Conservation (phyloP, 805 yeast genomes). For the Metschnikowia amazonensis region DNA sequence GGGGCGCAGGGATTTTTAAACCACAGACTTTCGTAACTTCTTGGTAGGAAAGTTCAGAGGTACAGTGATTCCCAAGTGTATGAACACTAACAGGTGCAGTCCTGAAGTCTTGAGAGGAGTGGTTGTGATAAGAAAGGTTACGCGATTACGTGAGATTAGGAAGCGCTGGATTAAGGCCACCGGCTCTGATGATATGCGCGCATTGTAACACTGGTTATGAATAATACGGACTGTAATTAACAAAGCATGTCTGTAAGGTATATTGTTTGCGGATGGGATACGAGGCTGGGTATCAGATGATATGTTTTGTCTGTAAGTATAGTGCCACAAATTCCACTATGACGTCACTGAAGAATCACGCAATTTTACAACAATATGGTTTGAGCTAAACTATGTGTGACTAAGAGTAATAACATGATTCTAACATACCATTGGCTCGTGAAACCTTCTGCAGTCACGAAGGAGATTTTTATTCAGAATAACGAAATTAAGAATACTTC, state of each 20-base stretch:
- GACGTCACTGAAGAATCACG: background rate
- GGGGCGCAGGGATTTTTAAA: background rate
- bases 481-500: background rate
- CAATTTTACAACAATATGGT: background rate
- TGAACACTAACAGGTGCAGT: background rate
- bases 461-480: background rate
- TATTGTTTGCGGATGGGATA: background rate
- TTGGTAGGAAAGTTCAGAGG: background rate
- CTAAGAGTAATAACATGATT: no score
- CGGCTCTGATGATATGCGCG: background rate
- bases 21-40: background rate
- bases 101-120: background rate
- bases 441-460: background rate
- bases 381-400: background rate
- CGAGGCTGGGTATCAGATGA: background rate
- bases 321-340: background rate
- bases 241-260: background rate
- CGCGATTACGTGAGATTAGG: slow-evolving; percentile 1
- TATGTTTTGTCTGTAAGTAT: background rate
- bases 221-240: background rate
- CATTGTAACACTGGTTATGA: background rate
- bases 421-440: no score
- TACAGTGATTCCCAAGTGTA: background rate
- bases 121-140: background rate
- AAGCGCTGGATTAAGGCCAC: background rate